Conservation (phyloP, 176 grass and related monocot species). For the Otatea glauca region DNA sequence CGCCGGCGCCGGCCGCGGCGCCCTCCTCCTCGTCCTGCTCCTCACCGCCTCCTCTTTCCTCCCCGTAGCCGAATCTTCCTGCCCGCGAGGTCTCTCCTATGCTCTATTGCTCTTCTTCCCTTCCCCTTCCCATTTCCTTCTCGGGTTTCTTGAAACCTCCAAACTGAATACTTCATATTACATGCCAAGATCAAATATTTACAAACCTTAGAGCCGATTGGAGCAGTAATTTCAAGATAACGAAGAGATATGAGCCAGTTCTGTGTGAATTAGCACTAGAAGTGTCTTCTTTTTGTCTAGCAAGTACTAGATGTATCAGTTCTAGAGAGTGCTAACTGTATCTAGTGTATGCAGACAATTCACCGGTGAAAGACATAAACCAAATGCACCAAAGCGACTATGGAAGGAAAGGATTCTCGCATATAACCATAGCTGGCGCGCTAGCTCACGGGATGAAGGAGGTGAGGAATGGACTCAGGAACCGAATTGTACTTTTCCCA, state of each 20-base stretch:
- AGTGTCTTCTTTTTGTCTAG: not conserved
- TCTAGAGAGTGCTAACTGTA: constrained; percentile 13
- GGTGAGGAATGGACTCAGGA: constrained; percentile 52
- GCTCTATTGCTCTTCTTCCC: not conserved
- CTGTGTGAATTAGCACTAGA: not conserved
- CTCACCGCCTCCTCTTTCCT: not conserved
- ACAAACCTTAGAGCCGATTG: not conserved
- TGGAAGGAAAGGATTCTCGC: constrained; percentile 72
- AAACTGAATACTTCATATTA: not conserved
- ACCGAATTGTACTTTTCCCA: not conserved
- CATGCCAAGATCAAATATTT: not conserved
- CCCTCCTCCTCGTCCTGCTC: constrained; percentile 11
- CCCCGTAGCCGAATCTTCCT: constrained; percentile 33
- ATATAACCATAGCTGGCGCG: constrained; percentile 72
- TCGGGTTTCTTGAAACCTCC: constrained; percentile 10
- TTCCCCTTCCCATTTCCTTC: not conserved
- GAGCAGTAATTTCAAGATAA: not conserved
- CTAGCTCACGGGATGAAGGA: constrained; percentile 87
- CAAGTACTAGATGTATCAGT: not conserved
- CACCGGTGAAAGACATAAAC: constrained; percentile 76
- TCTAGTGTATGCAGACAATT: constrained; percentile 51
- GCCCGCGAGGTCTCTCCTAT: constrained; percentile 43
- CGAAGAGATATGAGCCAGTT: not conserved
- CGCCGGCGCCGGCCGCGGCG: not conserved
- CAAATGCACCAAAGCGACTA: constrained; percentile 67